A percentile compares a stretch with the other conserved stretches of the same genome.
Evolutionary conservation across 768 basidiomycete species (phyloP).

Genomic region (Harrya chromipes): DNA sequence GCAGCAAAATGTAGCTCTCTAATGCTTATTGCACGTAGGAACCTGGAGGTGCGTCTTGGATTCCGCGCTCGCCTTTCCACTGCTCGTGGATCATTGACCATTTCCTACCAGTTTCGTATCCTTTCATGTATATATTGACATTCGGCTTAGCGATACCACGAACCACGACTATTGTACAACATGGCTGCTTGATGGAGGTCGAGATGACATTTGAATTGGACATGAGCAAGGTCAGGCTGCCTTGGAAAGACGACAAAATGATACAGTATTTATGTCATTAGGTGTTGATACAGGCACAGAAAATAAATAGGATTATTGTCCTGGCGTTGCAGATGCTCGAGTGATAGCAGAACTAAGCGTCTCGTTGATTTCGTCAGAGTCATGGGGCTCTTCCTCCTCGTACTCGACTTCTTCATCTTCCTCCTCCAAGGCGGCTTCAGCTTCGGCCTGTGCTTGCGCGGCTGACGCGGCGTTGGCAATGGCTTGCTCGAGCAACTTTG

Average conservation of each 20-base stretch:
- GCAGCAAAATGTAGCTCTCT: slow-evolving; percentile 51
- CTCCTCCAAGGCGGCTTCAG: slow-evolving; percentile 72
- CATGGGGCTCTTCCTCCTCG: slow-evolving; percentile 34
- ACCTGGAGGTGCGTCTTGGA: slow-evolving; percentile 15
- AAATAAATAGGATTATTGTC: slow-evolving; percentile 24
- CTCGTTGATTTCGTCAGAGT: slow-evolving; percentile 15
- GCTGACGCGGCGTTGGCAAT: slow-evolving; percentile 72
- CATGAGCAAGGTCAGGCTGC: slow-evolving; percentile 8
- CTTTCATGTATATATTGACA: slow-evolving; percentile 31
- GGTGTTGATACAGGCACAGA: slow-evolving; percentile 18
- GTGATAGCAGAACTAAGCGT: slow-evolving; percentile 12
- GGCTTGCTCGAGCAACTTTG: slow-evolving; percentile 64
- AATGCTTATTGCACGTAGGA: slow-evolving; percentile 10
- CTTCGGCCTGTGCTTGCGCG: slow-evolving; percentile 76
- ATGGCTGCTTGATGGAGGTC: slow-evolving; percentile 8
- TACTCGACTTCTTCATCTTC: slow-evolving; percentile 54
- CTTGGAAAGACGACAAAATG: slow-evolving; percentile 12
- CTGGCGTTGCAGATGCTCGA: slow-evolving; percentile 1
- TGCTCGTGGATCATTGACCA: slow-evolving; percentile 4
- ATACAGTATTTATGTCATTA: slow-evolving; percentile 26
- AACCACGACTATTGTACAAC: slow-evolving; percentile 24
- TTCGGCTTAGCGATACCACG: slow-evolving; percentile 21
- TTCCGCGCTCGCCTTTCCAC: not conserved
- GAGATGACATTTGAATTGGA: slow-evolving; percentile 11
- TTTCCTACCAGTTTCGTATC: slow-evolving; percentile 25